Base-by-base conservation (phyloP, 345 rosid species). In the Geranium brycei region DNA sequence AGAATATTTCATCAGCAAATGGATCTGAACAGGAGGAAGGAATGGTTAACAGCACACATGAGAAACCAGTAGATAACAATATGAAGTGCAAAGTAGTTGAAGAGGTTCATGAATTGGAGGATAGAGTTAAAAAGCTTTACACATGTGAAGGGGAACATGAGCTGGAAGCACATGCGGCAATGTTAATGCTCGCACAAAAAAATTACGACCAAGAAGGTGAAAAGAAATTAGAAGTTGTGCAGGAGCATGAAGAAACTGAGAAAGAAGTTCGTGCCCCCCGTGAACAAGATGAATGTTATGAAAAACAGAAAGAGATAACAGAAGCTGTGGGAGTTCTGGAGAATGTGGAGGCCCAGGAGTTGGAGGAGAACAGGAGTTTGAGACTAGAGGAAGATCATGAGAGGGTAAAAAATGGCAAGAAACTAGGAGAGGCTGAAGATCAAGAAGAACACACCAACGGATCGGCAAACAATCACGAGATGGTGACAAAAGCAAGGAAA, bases 41-140 rank as follows among this genome's bases (percentile, higher is more conserved):
- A 61, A 66, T 51, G 31, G 55, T 51, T 31, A 40, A 19, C 51
- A 73, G 73, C 61, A 71, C 56, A 12, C 23, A 68, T 19, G 79
- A 76, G 63, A 72, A 76, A 57, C 68, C 72, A 67, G 76, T 70
- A 63, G 80, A 73, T 61, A 57, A 67, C 63, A 76, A 63, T 59
- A 75, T 59, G 62, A 62, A 68, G 66, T 31, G 62, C 16, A 60
- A 75, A 69, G 68, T 70, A 73, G 64, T 62, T 53, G 77, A 68
- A 64, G 83, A 73, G 69, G 57, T 66, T 68, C 65, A 67, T 71
- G 41, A 62, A 63, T 72, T 65, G 75, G 71, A 73, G 68, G 68
- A 68, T 61, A 11, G 70, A 31, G 76, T 69, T 69, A 77, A 60
- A 69, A 73, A 71, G 28, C 61, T 76, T 51, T 76, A 79, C 63